Base-by-base conservation (phyloP, 495 filamentous ascomycete genomes). In the Ascodesmis nigricans region DNA sequence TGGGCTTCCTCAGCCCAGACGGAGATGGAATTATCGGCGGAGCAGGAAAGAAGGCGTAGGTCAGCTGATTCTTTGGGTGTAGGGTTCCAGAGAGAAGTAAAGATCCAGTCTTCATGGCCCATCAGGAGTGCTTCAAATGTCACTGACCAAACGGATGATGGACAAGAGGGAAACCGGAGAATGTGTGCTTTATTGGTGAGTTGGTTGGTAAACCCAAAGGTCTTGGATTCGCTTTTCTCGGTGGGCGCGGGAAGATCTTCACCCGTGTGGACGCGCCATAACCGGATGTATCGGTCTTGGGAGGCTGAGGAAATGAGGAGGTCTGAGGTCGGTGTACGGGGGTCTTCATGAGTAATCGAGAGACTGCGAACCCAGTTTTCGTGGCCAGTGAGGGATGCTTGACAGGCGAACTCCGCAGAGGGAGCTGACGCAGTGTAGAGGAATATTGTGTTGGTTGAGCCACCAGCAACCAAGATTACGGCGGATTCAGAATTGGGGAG, bases 31-130 rank as follows among this genome's bases (percentile, higher is more conserved):
- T 87, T 95, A 53, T 99, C 87, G 10, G 84, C 87, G 9, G 87
- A 95, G 1, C 87, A 73, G 8, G 84, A 78, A 10, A 99, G 69
- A 10, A 99, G 67, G 44, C 75, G 79, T 11, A 73, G 62, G 5
- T 58, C 57, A 3, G 57, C 49, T 16, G 35, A 34, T 1, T 31
- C 21, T 16, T 43, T 37, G 16, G 45, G 42, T 17, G 60, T 53
- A 6, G 65, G 64, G 20, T 64, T 62, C 87, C 87, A 99, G 23
- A 60, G 59, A 0, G 76, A 67, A 33, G 76, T 82, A 50, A 90
- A 93, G 16, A 99, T 78, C 87, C 87, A 99, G 47, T 99, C 87
- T 45, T 99, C 87, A 47, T 95, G 90, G 13, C 90, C 87, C 16
- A 95, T 69, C 5, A 99, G 66, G 8, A 99, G 62, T 4, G 90